phyloP scores from a whole-genome alignment of 257 asterid genomes.

The Fraxinus excelsior region DNA sequence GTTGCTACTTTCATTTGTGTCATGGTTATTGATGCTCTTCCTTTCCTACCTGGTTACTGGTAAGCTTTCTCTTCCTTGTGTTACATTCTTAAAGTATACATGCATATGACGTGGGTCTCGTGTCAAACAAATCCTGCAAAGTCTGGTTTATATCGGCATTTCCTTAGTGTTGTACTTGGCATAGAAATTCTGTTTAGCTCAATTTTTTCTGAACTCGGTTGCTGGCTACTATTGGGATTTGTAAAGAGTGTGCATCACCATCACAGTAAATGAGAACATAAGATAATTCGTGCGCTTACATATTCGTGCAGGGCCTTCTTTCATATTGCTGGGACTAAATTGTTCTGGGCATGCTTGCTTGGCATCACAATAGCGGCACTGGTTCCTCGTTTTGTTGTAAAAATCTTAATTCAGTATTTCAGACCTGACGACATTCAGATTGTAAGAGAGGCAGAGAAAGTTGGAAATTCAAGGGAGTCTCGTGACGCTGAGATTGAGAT shows the following conservation, averaged over 20 bases:
- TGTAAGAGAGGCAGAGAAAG: constrained; percentile 80
- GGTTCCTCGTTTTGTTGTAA: constrained; percentile 76
- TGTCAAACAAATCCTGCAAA: neutral
- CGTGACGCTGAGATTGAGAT: constrained; percentile 59
- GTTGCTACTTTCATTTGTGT: constrained; percentile 78
- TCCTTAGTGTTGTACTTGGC: neutral
- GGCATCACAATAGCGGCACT: constrained; percentile 64
- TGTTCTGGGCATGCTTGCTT: constrained; percentile 81
- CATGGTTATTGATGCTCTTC: constrained; percentile 65
- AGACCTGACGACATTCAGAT: constrained; percentile 72
- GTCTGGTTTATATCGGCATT: neutral
- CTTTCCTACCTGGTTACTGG: constrained; percentile 87
- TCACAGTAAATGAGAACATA: neutral
- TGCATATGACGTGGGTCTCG: neutral
- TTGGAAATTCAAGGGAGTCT: constrained; percentile 34
- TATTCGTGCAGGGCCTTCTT: constrained; percentile 81
- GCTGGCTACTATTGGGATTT: neutral
- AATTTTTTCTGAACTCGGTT: neutral
- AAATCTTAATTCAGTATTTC: constrained; percentile 43
- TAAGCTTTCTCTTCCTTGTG: constrained; percentile 32
- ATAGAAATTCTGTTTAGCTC: neutral
- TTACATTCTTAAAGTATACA: neutral
- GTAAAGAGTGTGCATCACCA: neutral
- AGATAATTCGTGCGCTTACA: neutral
- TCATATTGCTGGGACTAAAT: constrained; percentile 49